Percentiles rank a stretch among this genome's conserved stretches.
Evolutionary conservation across 169 alveolate species (phyloP).

Genomic region (Sarcocystis neurona): DNA sequence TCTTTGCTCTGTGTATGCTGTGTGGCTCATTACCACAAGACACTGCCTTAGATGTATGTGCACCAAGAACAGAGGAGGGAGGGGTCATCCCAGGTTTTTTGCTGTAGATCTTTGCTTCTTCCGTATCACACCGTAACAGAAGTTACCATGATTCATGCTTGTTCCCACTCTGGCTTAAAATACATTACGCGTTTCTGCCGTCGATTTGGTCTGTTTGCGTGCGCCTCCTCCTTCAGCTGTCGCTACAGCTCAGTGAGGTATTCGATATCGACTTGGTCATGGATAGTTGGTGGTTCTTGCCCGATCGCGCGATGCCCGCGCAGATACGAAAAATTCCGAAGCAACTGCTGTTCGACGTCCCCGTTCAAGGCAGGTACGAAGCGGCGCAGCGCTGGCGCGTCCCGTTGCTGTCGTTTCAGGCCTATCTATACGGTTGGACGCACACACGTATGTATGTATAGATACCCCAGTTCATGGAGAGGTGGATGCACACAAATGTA

Average conservation of each 20-base stretch:
- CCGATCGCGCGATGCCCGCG: constrained; percentile 61
- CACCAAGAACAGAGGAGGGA: too few species aligned
- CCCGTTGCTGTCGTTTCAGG: too few species aligned
- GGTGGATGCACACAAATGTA: not conserved
- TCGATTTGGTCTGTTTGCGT: not conserved
- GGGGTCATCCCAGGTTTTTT: too few species aligned
- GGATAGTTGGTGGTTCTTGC: constrained; percentile 72
- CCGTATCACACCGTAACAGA: too few species aligned
- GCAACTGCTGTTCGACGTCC: constrained; percentile 48
- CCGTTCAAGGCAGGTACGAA: constrained; percentile 50
- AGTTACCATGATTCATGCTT: too few species aligned
- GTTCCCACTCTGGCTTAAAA: too few species aligned
- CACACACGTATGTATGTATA: constrained; percentile 36
- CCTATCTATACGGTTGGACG: constrained; percentile 38
- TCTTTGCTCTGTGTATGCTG: too few species aligned
- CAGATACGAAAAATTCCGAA: constrained; percentile 40
- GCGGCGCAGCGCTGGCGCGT: too few species aligned
- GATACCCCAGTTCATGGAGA: not conserved
- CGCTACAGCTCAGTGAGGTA: constrained; percentile 69
- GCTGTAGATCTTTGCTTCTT: too few species aligned
- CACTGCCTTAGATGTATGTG: too few species aligned
- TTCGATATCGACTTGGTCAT: constrained; percentile 71
- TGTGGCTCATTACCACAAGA: too few species aligned
- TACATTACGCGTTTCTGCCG: too few species aligned
- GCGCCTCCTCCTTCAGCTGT: constrained; percentile 29